These are phyloP conservation scores for Cicer arietinum DNA, from an alignment of 306 rosid species.

Conservation along the genomic window DNA sequence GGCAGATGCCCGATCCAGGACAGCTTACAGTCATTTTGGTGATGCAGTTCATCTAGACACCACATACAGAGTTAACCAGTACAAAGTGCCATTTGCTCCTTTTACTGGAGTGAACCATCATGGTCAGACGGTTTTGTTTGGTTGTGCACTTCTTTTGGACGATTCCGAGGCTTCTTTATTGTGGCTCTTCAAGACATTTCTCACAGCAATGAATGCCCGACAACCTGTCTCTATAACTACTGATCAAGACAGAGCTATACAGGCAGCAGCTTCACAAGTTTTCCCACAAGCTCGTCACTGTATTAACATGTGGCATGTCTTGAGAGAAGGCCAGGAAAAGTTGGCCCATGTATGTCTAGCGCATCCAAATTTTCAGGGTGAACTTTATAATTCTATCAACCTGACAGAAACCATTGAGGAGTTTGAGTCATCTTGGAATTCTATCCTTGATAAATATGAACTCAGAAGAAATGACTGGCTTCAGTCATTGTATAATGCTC, in stretches of 20 bases:
- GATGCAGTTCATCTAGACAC: constrained; percentile 85
- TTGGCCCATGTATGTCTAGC: constrained; percentile 74
- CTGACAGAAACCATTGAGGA: constrained; percentile 93
- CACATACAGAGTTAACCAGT: constrained; percentile 70
- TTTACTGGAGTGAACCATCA: constrained; percentile 92
- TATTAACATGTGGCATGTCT: constrained; percentile 84
- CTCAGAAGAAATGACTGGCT: constrained; percentile 89
- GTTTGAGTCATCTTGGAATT: constrained; percentile 87
- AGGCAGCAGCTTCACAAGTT: constrained; percentile 78
- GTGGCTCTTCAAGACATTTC: constrained; percentile 89
- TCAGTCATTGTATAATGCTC: constrained; percentile 69
- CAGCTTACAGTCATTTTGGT: constrained; percentile 83
- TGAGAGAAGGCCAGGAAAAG: constrained; percentile 93
- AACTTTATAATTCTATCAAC: constrained; percentile 89
- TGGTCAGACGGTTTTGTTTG: constrained; percentile 83
- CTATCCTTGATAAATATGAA: constrained; percentile 79
- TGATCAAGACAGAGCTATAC: constrained; percentile 82
- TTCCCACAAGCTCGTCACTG: constrained; percentile 88
- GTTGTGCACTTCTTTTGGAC: constrained; percentile 90
- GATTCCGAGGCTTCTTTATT: constrained; percentile 85
- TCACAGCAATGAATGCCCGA: constrained; percentile 80
- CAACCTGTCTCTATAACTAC: constrained; percentile 80
- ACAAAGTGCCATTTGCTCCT: constrained; percentile 83
- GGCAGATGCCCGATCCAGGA: constrained; percentile 89
- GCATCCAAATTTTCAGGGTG: constrained; percentile 81